Percentiles rank a stretch among this genome's conserved stretches.
phyloP scores from a whole-genome alignment of 129 eudicot genomes.

The Pseudognaphalium luteoalbum region DNA sequence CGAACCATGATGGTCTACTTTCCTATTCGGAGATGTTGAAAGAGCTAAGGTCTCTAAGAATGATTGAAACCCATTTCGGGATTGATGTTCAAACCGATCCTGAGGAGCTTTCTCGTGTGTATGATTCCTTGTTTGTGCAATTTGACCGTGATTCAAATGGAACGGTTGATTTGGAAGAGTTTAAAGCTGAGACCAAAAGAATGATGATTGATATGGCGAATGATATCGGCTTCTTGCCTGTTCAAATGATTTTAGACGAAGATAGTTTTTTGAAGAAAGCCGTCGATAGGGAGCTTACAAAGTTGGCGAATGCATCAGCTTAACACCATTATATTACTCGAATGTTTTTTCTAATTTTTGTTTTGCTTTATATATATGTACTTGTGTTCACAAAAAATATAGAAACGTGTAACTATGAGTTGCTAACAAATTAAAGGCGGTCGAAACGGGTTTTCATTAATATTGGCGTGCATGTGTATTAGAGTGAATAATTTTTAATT shows the following conservation, averaged over 20 bases:
- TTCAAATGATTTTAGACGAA: slow-evolving; percentile 56
- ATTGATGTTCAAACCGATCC: slow-evolving; percentile 50
- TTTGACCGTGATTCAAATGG: slow-evolving; percentile 52
- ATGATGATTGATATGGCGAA: slow-evolving; percentile 61
- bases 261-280: slow-evolving; percentile 51
- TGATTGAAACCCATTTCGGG: slow-evolving; percentile 58
- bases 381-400: neutral
- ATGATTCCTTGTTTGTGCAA: slow-evolving; percentile 41
- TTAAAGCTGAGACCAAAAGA: slow-evolving; percentile 49
- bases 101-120: slow-evolving; percentile 34
- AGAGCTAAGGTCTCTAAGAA: slow-evolving; percentile 43
- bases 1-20: slow-evolving; percentile 51
- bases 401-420: neutral
- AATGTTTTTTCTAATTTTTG: slow-evolving; percentile 5
- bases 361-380: neutral
- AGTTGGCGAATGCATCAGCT: slow-evolving; percentile 8
- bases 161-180: slow-evolving; percentile 49
- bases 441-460: no score
- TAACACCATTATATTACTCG: neutral
- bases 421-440: no score
- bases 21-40: slow-evolving; percentile 47
- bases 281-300: slow-evolving; percentile 40
- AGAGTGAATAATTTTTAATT: no score
- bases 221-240: slow-evolving; percentile 52
- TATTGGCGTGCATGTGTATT: no score